These are phyloP conservation scores for Apiotrichum domesticum DNA, from an alignment of 1,284 basidiomycete species.

Conservation along the genomic window DNA sequence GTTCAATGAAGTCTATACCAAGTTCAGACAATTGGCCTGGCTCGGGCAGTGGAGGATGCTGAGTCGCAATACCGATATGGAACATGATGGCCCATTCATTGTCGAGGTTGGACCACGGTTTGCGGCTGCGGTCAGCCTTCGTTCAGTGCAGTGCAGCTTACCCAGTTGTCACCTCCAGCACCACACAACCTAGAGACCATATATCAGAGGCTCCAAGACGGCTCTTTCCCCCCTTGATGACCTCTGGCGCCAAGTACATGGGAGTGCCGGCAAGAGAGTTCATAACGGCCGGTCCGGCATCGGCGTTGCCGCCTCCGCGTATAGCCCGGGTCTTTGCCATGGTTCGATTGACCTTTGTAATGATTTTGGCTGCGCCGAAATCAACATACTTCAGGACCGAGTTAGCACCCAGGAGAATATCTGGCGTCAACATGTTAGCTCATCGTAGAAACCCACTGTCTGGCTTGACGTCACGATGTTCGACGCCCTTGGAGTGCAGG, in stretches of 20 bases:
- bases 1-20: slow-evolving; percentile 90
- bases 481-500: slow-evolving; percentile 80
- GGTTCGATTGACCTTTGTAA: slow-evolving; percentile 87
- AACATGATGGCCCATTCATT: slow-evolving; percentile 99
- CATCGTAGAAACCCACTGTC: slow-evolving; percentile 65
- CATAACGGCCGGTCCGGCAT: slow-evolving; percentile 50
- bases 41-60: slow-evolving; percentile 93
- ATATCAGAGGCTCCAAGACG: slow-evolving; percentile 96
- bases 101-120: slow-evolving; percentile 97
- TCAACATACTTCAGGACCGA: slow-evolving; percentile 96
- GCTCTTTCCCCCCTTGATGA: slow-evolving; percentile 74
- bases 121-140: slow-evolving; percentile 49
- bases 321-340: slow-evolving; percentile 60
- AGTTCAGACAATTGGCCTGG: slow-evolving; percentile 78
- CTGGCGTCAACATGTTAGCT: slow-evolving; percentile 48
- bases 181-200: slow-evolving; percentile 89
- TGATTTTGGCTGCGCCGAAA: slow-evolving; percentile 96
- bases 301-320: slow-evolving; percentile 43
- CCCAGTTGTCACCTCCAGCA: slow-evolving; percentile 89
- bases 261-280: slow-evolving; percentile 94
- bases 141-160: neutral
- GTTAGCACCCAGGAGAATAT: slow-evolving; percentile 85
- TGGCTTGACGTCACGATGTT: slow-evolving; percentile 97
- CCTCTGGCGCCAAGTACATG: slow-evolving; percentile 99
- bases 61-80: slow-evolving; percentile 94